Percentiles rank a stretch among this genome's conserved stretches.
These are phyloP conservation scores for Pseudozyma tsukubaensis DNA, from an alignment of 1,284 basidiomycete species.

Conservation along the genomic window DNA sequence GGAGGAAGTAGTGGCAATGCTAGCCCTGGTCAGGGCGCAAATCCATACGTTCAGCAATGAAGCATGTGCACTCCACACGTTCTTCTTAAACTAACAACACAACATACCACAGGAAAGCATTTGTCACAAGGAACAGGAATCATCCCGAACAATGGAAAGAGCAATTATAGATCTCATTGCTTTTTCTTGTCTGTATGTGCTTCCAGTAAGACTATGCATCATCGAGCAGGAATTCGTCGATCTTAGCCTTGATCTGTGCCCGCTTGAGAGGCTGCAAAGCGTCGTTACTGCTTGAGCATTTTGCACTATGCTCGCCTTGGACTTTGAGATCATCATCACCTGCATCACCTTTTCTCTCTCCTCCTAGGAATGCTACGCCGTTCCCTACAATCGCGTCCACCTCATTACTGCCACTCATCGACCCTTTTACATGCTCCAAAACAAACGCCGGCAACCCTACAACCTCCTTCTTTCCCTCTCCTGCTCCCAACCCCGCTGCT, in stretches of 20 bases:
- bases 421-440: slow-evolving; percentile 6
- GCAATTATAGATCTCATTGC: too few species aligned
- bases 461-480: background rate
- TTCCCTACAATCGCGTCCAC: background rate
- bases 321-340: background rate
- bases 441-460: slow-evolving; percentile 27
- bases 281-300: slow-evolving; percentile 12
- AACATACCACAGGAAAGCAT: background rate
- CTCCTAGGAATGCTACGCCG: background rate
- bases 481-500: background rate
- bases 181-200: background rate
- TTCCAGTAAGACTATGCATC: slow-evolving; percentile 2
- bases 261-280: slow-evolving; percentile 27
- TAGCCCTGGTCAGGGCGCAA: slow-evolving; percentile 14
- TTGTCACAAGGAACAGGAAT: background rate
- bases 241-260: slow-evolving; percentile 39
- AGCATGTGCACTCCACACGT: background rate
- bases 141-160: background rate
- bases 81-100: background rate
- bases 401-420: background rate
- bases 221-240: slow-evolving; percentile 41
- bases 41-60: slow-evolving; percentile 6
- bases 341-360: background rate
- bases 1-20: slow-evolving; percentile 10
- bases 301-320: background rate